phyloP scores from a whole-genome alignment of 2,329 filamentous ascomycete species.

The Calonectria fujianensis region DNA sequence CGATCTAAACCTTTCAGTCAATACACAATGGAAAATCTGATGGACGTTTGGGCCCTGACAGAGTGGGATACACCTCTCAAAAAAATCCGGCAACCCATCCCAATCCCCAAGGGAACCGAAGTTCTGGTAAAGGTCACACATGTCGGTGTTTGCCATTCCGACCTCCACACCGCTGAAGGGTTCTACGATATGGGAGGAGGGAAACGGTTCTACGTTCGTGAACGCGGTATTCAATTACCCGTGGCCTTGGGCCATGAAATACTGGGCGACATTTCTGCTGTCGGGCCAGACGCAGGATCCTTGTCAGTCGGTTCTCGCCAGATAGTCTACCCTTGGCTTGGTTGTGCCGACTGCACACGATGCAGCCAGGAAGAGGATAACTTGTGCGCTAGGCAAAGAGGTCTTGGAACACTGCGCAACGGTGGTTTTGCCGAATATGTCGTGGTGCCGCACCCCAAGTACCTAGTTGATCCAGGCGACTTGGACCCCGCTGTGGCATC shows the following conservation, averaged over 20 bases:
- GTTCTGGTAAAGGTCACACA: conserved; percentile 37
- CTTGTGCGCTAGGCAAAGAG: conserved; percentile 32
- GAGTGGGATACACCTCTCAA: conserved; percentile 36
- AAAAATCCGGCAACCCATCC: conserved; percentile 39
- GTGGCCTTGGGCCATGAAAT: conserved; percentile 38
- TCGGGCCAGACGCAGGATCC: conserved; percentile 29
- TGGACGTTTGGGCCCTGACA: conserved; percentile 41
- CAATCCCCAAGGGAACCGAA: conserved; percentile 31
- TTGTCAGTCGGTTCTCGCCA: conserved; percentile 31
- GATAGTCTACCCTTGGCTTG: conserved; percentile 41
- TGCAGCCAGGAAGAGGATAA: conserved; percentile 41
- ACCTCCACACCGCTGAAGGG: conserved; percentile 40
- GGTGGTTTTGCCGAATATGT: conserved; percentile 40
- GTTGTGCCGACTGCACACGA: conserved; percentile 35
- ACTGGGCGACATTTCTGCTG: conserved; percentile 33
- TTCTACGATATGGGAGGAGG: conserved; percentile 40
- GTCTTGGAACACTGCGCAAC: conserved; percentile 35
- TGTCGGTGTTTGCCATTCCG: conserved; percentile 42
- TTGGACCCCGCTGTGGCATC: conserved; percentile 37
- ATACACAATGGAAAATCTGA: conserved; percentile 22
- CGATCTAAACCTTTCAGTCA: background rate
- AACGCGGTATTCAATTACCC: conserved; percentile 41
- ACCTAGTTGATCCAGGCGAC: conserved; percentile 34
- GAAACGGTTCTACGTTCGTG: conserved; percentile 39
- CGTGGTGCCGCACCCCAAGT: conserved; percentile 35